Evolutionary conservation across 768 basidiomycete genomes (phyloP).

Genomic region (Trametes coccinea): DNA sequence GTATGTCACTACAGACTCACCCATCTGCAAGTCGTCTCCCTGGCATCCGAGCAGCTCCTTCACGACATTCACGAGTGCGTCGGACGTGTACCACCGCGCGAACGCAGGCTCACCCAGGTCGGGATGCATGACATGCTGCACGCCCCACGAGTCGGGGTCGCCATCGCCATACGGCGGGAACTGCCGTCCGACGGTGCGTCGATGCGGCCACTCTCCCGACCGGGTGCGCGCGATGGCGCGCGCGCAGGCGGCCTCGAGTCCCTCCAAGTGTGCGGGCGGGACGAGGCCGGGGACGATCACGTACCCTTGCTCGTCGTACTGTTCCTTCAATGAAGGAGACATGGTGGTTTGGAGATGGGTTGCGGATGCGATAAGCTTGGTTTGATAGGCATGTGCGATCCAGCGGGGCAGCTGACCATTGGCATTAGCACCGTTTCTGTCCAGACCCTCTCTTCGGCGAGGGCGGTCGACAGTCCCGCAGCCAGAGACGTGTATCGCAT

Average conservation of each 20-base stretch:
- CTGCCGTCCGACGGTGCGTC: slow-evolving; percentile 74
- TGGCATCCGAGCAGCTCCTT: slow-evolving; percentile 54
- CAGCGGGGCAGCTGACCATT: slow-evolving; percentile 6
- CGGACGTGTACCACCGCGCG: slow-evolving; percentile 66
- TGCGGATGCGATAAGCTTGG: neutral
- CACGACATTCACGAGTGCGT: slow-evolving; percentile 44
- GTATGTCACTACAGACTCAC: slow-evolving; percentile 38
- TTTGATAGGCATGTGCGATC: neutral
- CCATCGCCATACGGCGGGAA: slow-evolving; percentile 69
- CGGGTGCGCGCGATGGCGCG: slow-evolving; percentile 55
- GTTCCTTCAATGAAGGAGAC: slow-evolving; percentile 38
- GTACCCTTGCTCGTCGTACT: slow-evolving; percentile 65
- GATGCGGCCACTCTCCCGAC: slow-evolving; percentile 59
- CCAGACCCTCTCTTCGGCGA: too few species aligned
- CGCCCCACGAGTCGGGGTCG: slow-evolving; percentile 74
- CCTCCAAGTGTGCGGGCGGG: slow-evolving; percentile 36
- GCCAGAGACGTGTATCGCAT: too few species aligned
- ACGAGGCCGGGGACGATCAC: slow-evolving; percentile 63
- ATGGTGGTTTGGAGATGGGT: slow-evolving; percentile 3
- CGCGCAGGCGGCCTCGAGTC: slow-evolving; percentile 52
- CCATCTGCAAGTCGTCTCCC: slow-evolving; percentile 70
- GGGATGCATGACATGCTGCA: slow-evolving; percentile 83
- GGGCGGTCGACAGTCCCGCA: too few species aligned
- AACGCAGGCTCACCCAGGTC: slow-evolving; percentile 61
- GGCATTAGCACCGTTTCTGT: too few species aligned